phyloP scores from a whole-genome alignment of 2,329 filamentous ascomycete species.

The Orbilia quercus region DNA sequence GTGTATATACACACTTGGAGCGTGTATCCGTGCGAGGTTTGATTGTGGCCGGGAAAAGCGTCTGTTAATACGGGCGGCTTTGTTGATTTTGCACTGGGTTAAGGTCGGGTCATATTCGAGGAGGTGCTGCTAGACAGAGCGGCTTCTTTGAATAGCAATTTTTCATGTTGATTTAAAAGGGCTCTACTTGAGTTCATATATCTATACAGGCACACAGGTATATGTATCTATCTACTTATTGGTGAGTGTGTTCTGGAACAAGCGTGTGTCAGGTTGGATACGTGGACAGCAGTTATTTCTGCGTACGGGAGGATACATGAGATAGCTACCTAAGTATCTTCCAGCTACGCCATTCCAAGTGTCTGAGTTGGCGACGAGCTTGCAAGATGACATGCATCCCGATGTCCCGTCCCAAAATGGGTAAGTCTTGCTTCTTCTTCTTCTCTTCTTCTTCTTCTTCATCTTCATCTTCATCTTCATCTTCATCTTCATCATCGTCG shows the following conservation, averaged over 20 bases:
- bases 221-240: not conserved
- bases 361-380: slow-evolving; percentile 55
- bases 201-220: not conserved
- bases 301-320: slow-evolving; percentile 40
- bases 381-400: slow-evolving; percentile 55
- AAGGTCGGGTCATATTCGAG: too few species aligned
- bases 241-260: not conserved
- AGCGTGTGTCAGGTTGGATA: slow-evolving; percentile 41
- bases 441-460: not conserved
- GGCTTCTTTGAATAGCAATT: too few species aligned
- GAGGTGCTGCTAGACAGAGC: too few species aligned
- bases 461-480: too few species aligned
- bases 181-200: not conserved
- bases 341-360: slow-evolving; percentile 35
- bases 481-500: too few species aligned
- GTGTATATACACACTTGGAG: too few species aligned
- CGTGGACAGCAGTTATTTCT: slow-evolving; percentile 54
- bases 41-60: too few species aligned
- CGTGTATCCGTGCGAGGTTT: too few species aligned
- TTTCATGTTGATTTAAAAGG: too few species aligned
- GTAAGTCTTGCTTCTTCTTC: slow-evolving; percentile 31
- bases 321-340: slow-evolving; percentile 23
- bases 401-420: slow-evolving; percentile 51
- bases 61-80: too few species aligned
- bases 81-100: too few species aligned